phyloP scores from a whole-genome alignment of 2,329 filamentous ascomycete species.

The Pseudofabraea citricarpa region DNA sequence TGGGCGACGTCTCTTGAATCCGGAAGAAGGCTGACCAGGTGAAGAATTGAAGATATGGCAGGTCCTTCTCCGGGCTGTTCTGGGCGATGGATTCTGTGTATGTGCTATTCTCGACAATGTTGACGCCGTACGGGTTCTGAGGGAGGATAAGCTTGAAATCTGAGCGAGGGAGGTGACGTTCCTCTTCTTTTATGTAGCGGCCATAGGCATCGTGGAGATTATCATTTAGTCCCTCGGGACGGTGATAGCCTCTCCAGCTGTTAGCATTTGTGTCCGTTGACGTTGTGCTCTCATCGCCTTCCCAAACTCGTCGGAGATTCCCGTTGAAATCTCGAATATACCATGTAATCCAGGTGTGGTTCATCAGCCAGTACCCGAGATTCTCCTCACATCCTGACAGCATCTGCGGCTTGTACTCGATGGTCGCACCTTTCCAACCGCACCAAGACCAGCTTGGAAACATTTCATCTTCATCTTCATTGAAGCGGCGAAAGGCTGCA shows the following conservation, averaged over 20 bases:
- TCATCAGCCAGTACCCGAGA: slow-evolving; percentile 28
- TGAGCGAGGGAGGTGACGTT: no score
- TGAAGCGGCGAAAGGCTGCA: not conserved
- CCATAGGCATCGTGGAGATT: no score
- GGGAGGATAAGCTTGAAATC: not conserved
- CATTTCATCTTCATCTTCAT: slow-evolving; percentile 4
- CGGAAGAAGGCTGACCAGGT: slow-evolving; percentile 24
- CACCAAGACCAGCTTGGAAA: slow-evolving; percentile 34
- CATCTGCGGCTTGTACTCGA: slow-evolving; percentile 22
- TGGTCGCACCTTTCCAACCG: slow-evolving; percentile 24
- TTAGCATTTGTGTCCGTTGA: no score
- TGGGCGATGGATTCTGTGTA: no score
- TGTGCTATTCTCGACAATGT: slow-evolving; percentile 8
- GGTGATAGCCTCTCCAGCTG: no score
- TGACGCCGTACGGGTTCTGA: slow-evolving; percentile 8
- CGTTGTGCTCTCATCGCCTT: slow-evolving; percentile 7
- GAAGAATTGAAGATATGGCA: slow-evolving; percentile 28
- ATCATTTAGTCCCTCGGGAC: no score
- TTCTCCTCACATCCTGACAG: slow-evolving; percentile 15
- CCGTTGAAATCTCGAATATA: slow-evolving; percentile 29
- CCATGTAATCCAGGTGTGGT: slow-evolving; percentile 33
- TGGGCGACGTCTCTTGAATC: slow-evolving; percentile 5
- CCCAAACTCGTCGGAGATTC: slow-evolving; percentile 26
- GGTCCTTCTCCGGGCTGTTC: no score
- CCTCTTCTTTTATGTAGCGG: no score